Evolutionary conservation across 192 early-diverging fungal genomes (phyloP).

Genomic region (Entophlyctis helioformis): DNA sequence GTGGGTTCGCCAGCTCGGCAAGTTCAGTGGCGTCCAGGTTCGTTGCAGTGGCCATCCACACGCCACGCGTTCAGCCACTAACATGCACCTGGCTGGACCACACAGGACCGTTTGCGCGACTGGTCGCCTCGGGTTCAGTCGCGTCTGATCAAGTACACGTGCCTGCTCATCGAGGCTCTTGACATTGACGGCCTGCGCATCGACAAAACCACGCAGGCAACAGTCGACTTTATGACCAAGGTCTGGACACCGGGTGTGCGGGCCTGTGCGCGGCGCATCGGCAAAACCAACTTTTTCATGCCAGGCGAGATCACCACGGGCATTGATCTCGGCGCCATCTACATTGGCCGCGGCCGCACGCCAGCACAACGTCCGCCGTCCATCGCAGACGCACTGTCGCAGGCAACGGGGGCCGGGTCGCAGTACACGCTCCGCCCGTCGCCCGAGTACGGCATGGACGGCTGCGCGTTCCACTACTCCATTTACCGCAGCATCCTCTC

Average conservation of each 20-base stretch:
- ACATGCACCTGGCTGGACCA: no score
- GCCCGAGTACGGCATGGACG: background rate
- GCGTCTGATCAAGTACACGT: background rate
- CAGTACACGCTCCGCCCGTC: no score
- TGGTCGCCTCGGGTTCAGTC: background rate
- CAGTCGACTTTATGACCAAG: background rate
- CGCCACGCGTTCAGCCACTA: no score
- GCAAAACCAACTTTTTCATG: conserved; percentile 1
- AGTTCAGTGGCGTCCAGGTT: conserved; percentile 6
- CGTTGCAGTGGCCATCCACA: no score
- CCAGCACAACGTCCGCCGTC: background rate
- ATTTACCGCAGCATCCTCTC: conserved; percentile 1
- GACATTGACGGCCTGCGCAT: conserved; percentile 7
- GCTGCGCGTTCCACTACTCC: background rate
- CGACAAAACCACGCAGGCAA: conserved; percentile 4
- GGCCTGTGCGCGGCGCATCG: background rate
- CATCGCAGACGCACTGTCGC: background rate
- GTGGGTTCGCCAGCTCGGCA: conserved; percentile 4
- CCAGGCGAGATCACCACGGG: background rate
- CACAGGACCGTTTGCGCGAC: conserved; percentile 6
- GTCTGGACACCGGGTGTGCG: background rate
- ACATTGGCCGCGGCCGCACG: background rate
- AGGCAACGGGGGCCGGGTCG: no score
- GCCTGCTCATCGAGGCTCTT: conserved; percentile 2
- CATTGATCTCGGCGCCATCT: background rate